phyloP scores from a whole-genome alignment of 1,284 basidiomycete genomes.

The Agroathelia rolfsii region DNA sequence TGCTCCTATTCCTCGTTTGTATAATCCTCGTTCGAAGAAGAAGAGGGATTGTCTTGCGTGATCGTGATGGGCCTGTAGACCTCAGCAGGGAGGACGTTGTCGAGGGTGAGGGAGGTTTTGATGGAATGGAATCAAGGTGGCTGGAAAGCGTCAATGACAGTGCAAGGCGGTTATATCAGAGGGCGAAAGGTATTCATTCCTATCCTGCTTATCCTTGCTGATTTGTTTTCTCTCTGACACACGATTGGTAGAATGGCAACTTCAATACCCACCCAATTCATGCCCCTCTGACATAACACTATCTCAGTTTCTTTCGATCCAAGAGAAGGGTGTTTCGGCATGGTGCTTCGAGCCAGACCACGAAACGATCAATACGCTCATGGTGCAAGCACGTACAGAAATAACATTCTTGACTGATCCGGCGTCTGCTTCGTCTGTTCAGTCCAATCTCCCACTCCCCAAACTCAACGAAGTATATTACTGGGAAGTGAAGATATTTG shows the following conservation, averaged over 20 bases:
- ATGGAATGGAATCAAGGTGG: conserved; percentile 88
- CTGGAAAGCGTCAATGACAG: conserved; percentile 73
- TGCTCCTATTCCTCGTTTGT: conserved; percentile 83
- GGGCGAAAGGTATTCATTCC: conserved; percentile 76
- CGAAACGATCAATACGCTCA: conserved; percentile 81
- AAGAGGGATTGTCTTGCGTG: conserved; percentile 74
- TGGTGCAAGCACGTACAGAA: conserved; percentile 90
- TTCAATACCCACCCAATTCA: conserved; percentile 88
- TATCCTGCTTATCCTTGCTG: conserved; percentile 8
- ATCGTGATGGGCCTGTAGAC: conserved; percentile 89
- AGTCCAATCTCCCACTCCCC: conserved; percentile 89
- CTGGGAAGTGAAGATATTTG: conserved; percentile 97
- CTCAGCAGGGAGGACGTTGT: conserved; percentile 85
- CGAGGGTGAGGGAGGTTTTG: conserved; percentile 86
- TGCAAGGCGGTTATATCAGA: conserved; percentile 64
- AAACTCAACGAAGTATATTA: conserved; percentile 97
- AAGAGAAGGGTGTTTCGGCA: conserved; percentile 95
- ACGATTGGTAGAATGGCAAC: conserved; percentile 87
- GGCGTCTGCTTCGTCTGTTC: conserved; percentile 83
- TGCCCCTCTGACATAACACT: conserved; percentile 91
- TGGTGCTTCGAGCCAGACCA: conserved; percentile 98
- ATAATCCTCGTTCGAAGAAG: conserved; percentile 76
- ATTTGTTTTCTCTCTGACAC: too few relatives aligned
- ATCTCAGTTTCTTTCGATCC: conserved; percentile 93
- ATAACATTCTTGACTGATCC: conserved; percentile 94